Conservation (phyloP, 192 early-diverging fungal species). For the Backusella tuberculispora region DNA sequence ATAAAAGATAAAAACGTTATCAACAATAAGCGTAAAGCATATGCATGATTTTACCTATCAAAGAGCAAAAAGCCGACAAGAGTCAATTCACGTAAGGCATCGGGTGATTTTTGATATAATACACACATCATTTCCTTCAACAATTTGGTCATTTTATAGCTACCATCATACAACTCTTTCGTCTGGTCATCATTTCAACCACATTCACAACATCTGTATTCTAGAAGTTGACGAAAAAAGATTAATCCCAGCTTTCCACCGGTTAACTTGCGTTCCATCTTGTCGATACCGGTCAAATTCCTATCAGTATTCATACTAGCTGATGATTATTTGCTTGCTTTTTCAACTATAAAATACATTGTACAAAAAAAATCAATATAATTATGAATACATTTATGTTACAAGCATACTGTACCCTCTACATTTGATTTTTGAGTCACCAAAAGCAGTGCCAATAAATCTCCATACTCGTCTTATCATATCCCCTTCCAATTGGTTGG, state of each 20-base stretch:
- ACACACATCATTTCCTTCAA: slow-evolving; percentile 5
- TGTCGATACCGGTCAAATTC: background rate
- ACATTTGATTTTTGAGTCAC: slow-evolving; percentile 9
- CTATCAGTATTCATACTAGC: slow-evolving; percentile 7
- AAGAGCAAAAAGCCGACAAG: slow-evolving; percentile 10
- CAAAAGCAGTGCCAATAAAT: slow-evolving; percentile 7
- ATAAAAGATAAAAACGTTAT: slow-evolving; percentile 15
- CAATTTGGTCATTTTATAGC: slow-evolving; percentile 11
- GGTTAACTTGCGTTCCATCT: slow-evolving; percentile 5
- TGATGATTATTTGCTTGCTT: slow-evolving; percentile 12
- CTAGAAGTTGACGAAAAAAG: slow-evolving; percentile 18
- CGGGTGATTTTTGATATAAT: slow-evolving; percentile 15
- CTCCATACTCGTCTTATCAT: slow-evolving; percentile 13
- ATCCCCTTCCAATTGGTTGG: slow-evolving; percentile 16
- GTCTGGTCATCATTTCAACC: slow-evolving; percentile 11
- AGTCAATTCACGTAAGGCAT: slow-evolving; percentile 10
- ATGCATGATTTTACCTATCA: slow-evolving; percentile 17
- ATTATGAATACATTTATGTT: background rate
- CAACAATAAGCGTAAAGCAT: slow-evolving; percentile 24
- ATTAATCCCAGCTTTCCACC: slow-evolving; percentile 15
- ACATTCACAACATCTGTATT: slow-evolving; percentile 16
- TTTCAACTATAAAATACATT: slow-evolving; percentile 15
- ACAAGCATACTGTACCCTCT: slow-evolving; percentile 8
- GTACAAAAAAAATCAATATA: background rate
- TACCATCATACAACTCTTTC: slow-evolving; percentile 2